Percentiles rank a stretch among this genome's conserved stretches.
Conservation (phyloP, 2,329 filamentous ascomycete species). For the Falciphora oryzae region DNA sequence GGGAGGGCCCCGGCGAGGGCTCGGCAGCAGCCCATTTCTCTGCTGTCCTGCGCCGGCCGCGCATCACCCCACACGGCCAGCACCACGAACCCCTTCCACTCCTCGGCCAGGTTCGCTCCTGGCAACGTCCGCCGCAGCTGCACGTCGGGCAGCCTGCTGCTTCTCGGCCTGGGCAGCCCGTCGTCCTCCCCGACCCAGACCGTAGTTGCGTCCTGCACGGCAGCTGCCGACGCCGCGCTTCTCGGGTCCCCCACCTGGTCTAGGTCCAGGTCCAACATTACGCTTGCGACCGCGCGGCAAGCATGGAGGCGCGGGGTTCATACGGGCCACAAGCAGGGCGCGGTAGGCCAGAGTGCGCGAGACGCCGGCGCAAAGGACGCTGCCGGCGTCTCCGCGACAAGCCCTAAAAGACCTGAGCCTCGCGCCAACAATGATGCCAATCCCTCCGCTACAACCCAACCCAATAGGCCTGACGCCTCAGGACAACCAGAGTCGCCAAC, state of each 20-base stretch:
- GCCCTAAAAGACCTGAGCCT: slow-evolving; percentile 11
- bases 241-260: slow-evolving; percentile 21
- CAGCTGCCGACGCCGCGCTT: slow-evolving; percentile 30
- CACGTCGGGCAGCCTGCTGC: slow-evolving; percentile 48
- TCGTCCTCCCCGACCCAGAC: slow-evolving; percentile 31
- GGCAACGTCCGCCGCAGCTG: slow-evolving; percentile 43
- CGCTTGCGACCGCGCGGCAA: slow-evolving; percentile 28
- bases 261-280: slow-evolving; percentile 26
- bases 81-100: slow-evolving; percentile 43
- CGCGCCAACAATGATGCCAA: slow-evolving; percentile 12
- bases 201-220: slow-evolving; percentile 33
- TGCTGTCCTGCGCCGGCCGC: slow-evolving; percentile 10
- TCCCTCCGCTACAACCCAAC: slow-evolving; percentile 10
- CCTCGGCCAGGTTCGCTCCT: slow-evolving; percentile 41
- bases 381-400: slow-evolving; percentile 4
- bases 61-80: slow-evolving; percentile 19
- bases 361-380: not conserved
- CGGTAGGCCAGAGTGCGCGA: not conserved
- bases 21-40: slow-evolving; percentile 8
- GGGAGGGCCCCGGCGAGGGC: slow-evolving; percentile 6
- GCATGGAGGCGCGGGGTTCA: slow-evolving; percentile 30
- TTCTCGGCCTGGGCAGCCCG: slow-evolving; percentile 38
- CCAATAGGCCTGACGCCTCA: slow-evolving; percentile 13
- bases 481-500: slow-evolving; percentile 15
- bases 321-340: slow-evolving; percentile 17